Evolutionary conservation across 805 yeast genomes (phyloP), one percentile per base, ranked within the genome.

Genomic region (Danielozyma ontarioensis): DNA sequence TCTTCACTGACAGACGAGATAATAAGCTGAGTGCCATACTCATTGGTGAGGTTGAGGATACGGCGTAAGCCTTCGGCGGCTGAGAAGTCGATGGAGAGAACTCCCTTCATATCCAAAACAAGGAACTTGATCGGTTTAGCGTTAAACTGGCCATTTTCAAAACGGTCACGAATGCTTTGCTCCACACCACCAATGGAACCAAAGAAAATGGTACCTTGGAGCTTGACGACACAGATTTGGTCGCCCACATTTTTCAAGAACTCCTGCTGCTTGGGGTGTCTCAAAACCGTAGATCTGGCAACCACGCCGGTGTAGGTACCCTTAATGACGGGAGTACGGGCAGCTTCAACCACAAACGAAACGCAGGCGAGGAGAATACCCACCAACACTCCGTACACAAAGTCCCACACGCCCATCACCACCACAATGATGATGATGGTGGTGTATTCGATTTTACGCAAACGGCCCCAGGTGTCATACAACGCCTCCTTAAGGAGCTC

Each of bases 161-260:
- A 74, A 41, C 80, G 59, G 4, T 62, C 62, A 37, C 93, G 72
- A 36, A 90, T 80, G 33, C 76, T 73, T 27, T 74, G 72, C 58
- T 93, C 98, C 29, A 93, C 81, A 2, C 90, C 84, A 14, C 95
- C 95, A 55, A 90, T 89, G 0, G 97, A 87, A 2, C 98, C 98
- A 58, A 93, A 93, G 55, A 93, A 93, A 25, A 93, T 65, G 15
- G 93, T 78, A 13, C 97, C 96, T 45, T 87, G 84, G 28, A 93
- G 62, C 57, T 89, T 86, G 55, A 89, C 67, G 14, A 93, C 81
- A 55, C 87, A 84, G 18, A 89, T 86, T 59, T 93, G 97, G 47
- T 83, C 79, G 3, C 97, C 97, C 33, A 90, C 93, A 42, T 83
- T 81, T 40, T 74, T 72, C 48, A 93, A 63, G 46, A 90, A 90